phyloP scores from a whole-genome alignment of 495 filamentous ascomycete genomes.

The Penicillium paxilli region DNA sequence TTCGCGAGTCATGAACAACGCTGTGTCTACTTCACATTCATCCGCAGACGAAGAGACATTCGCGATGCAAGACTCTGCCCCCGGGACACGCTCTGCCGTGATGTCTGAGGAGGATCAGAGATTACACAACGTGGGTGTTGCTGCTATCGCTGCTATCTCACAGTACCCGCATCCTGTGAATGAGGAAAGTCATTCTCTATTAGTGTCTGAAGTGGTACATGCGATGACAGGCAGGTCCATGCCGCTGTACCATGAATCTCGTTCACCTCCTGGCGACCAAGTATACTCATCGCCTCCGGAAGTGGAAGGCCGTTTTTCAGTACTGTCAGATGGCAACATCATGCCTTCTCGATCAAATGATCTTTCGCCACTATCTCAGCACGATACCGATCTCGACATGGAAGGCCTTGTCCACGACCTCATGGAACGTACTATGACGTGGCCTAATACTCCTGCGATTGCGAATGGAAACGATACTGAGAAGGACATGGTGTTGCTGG shows the following conservation, averaged over 20 bases:
- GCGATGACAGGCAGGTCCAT: slow-evolving; percentile 20
- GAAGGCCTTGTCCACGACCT: slow-evolving; percentile 20
- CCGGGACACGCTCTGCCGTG: slow-evolving; percentile 6
- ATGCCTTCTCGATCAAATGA: slow-evolving; percentile 17
- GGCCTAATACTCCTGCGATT: slow-evolving; percentile 21
- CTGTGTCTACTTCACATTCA: slow-evolving; percentile 5
- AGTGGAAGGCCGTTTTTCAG: slow-evolving; percentile 13
- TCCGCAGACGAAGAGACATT: neutral
- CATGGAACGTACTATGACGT: slow-evolving; percentile 13
- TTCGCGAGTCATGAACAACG: slow-evolving; percentile 21
- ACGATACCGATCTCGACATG: slow-evolving; percentile 18
- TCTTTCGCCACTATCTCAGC: slow-evolving; percentile 2
- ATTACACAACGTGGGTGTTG: slow-evolving; percentile 27
- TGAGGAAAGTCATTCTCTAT: slow-evolving; percentile 14
- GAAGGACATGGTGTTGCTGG: slow-evolving; percentile 28
- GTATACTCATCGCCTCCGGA: neutral
- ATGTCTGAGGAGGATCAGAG: slow-evolving; percentile 18
- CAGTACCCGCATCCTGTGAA: slow-evolving; percentile 28
- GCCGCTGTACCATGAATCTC: neutral
- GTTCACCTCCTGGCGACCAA: slow-evolving; percentile 4
- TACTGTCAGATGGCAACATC: slow-evolving; percentile 27
- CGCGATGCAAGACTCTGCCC: neutral
- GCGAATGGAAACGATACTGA: slow-evolving; percentile 23
- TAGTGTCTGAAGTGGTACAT: slow-evolving; percentile 32
- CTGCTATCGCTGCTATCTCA: slow-evolving; percentile 38